Evolutionary conservation across 2,329 filamentous ascomycete species (phyloP), one percentile per base, ranked within the genome.

Genomic region (Talaromyces sp.): DNA sequence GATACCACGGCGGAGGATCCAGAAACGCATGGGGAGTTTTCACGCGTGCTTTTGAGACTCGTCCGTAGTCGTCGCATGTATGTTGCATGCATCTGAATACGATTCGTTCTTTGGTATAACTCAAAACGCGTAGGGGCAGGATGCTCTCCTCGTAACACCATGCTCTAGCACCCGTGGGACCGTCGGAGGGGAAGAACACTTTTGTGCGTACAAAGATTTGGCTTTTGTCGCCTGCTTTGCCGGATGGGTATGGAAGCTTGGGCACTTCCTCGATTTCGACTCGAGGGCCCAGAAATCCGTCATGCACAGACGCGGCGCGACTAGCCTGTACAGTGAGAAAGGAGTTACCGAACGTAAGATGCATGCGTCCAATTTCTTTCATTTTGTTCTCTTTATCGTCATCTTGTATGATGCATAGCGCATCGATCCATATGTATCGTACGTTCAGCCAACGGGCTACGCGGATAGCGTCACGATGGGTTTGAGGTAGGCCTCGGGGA

Each of bases 391-490:
- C 60, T 24, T 62, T 62, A 3, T 62, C 37, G n/a, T 56, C 60
- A n/a, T 62, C 49, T 22, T 62, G 60, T 5, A 62, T 56, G 5
- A 62, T 62, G 13, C 60, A 62, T 4, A 62, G 35, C 4, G 60
- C 60, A 19, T 62, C 60, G n/a, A 62, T 62, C 60, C 60, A 62
- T 16, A 62, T 27, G 16, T 62, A 62, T 4, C 50, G 60, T n/a
- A 62, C 37, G n/a, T 22, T 24, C 49, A 62, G 49, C 60, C 60
- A 62, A 13, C 60, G 60, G 3, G 60, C 49, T 14, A 62, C 49
- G n/a, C 22, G 35, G 37, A 62, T 62, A 33, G 49, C 49, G 19
- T 62, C 60, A 10, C 60, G 47, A 39, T 62, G 60, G 11, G 60
- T 62, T 35, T 62, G 49, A 11, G 60, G 60, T 33, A 62, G 49